phyloP scores from a whole-genome alignment of 2,329 filamentous ascomycete species.

The Ophidiomyces ophidiicola region DNA sequence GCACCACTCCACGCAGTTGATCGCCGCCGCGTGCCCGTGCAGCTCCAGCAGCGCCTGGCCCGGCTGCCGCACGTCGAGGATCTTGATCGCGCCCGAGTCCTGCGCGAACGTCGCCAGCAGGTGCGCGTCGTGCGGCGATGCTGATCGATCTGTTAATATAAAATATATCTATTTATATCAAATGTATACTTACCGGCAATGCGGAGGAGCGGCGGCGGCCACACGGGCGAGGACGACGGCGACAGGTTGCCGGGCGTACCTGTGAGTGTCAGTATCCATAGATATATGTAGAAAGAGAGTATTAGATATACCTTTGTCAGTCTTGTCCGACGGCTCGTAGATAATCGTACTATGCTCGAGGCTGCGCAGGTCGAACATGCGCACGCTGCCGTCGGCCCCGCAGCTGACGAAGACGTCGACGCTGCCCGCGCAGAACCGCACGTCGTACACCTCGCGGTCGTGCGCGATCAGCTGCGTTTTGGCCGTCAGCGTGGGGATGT shows the following conservation, averaged over 20 bases:
- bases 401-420: conserved; percentile 99
- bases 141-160: conserved; percentile 29
- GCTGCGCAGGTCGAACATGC: conserved; percentile 96
- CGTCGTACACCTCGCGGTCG: conserved; percentile 97
- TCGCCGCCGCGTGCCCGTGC: conserved; percentile 68
- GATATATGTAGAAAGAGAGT: background rate
- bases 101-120: conserved; percentile 94
- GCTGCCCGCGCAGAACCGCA: conserved; percentile 93
- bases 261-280: conserved; percentile 31
- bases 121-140: conserved; percentile 89
- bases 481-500: conserved; percentile 91
- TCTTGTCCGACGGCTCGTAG: conserved; percentile 89
- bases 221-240: conserved; percentile 43
- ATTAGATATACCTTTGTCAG: conserved; percentile 46
- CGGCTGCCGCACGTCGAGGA: conserved; percentile 90
- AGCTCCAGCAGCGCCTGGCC: conserved; percentile 90
- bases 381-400: conserved; percentile 90
- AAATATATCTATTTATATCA: background rate
- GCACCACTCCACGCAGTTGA: conserved; percentile 96
- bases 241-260: conserved; percentile 48
- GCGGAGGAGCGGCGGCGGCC: conserved; percentile 46
- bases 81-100: conserved; percentile 83
- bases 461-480: conserved; percentile 98
- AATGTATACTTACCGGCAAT: conserved; percentile 30
- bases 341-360: conserved; percentile 98